These are phyloP conservation scores for Fraxinus xanthoxyloides DNA, from an alignment of 305 asterid genomes.

Conservation along the genomic window DNA sequence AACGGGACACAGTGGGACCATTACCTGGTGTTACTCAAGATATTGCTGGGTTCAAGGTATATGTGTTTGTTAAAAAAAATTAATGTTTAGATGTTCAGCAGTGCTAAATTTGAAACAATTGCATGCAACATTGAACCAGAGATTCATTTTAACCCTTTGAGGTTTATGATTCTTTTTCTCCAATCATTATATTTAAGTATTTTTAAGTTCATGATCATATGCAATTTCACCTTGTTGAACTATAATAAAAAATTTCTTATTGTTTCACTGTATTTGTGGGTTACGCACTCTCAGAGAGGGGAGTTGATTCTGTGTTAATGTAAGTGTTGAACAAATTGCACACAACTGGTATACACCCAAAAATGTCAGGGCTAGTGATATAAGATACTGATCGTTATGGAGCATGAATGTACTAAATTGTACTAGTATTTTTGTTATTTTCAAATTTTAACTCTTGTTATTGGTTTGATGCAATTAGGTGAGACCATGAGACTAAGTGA, in stretches of 20 bases:
- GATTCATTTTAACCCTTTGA: background rate
- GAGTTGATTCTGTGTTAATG: background rate
- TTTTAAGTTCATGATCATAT: background rate
- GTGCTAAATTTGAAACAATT: slow-evolving; percentile 3
- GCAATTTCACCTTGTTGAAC: background rate
- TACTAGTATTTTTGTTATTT: background rate
- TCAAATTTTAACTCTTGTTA: background rate
- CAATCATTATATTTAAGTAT: background rate
- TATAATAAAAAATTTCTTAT: background rate
- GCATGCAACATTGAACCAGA: background rate
- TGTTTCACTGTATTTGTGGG: background rate
- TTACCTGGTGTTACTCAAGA: slow-evolving; percentile 98
- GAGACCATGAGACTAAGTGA: background rate
- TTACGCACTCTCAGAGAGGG: background rate
- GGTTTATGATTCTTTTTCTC: background rate
- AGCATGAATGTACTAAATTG: background rate
- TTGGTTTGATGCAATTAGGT: background rate
- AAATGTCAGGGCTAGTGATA: background rate
- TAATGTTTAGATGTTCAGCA: background rate
- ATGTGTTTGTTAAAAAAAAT: slow-evolving; percentile 13
- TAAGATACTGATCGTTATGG: background rate
- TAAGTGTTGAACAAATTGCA: background rate
- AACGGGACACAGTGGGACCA: slow-evolving; percentile 92
- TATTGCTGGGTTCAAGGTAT: slow-evolving; percentile 96
- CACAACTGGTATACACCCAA: background rate